phyloP scores from a whole-genome alignment of 768 basidiomycete species.

The Lactarius quietus region DNA sequence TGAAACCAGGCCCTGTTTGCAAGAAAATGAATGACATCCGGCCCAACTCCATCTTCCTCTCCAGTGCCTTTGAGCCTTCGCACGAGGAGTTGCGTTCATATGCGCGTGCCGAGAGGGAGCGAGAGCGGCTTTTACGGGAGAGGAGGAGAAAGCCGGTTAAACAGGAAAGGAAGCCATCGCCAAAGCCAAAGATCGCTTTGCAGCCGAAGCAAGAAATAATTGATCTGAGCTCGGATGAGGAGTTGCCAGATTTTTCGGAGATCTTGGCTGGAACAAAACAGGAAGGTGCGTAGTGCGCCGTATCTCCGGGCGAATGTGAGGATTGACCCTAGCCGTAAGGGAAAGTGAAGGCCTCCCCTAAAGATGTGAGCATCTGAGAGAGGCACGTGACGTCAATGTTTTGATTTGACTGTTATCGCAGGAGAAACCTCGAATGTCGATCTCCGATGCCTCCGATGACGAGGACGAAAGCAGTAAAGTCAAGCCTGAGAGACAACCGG shows the following conservation, averaged over 20 bases:
- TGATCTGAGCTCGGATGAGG: conserved; percentile 40
- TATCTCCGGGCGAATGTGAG: background rate
- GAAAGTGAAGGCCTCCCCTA: background rate
- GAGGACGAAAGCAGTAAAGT: background rate
- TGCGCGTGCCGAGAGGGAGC: conserved; percentile 30
- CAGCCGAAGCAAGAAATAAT: conserved; percentile 21
- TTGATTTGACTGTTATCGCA: background rate
- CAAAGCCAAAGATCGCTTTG: conserved; percentile 22
- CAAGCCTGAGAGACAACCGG: background rate
- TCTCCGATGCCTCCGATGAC: background rate
- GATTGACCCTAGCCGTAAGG: background rate
- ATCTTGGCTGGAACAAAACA: conserved; percentile 33
- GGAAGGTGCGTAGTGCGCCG: background rate
- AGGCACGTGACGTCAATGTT: background rate
- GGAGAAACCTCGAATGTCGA: background rate
- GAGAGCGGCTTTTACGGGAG: conserved; percentile 6
- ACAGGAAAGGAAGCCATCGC: conserved; percentile 21
- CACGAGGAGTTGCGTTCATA: conserved; percentile 50
- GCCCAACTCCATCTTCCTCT: conserved; percentile 51
- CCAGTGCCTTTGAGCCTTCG: conserved; percentile 65
- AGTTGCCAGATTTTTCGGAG: conserved; percentile 47
- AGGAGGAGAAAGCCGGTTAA: background rate
- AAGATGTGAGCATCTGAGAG: too few species aligned
- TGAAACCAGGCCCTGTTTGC: conserved; percentile 70
- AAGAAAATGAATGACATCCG: conserved; percentile 58